Conservation (phyloP, 2,329 filamentous ascomycete genomes). For the Neoarthrinium moseri region DNA sequence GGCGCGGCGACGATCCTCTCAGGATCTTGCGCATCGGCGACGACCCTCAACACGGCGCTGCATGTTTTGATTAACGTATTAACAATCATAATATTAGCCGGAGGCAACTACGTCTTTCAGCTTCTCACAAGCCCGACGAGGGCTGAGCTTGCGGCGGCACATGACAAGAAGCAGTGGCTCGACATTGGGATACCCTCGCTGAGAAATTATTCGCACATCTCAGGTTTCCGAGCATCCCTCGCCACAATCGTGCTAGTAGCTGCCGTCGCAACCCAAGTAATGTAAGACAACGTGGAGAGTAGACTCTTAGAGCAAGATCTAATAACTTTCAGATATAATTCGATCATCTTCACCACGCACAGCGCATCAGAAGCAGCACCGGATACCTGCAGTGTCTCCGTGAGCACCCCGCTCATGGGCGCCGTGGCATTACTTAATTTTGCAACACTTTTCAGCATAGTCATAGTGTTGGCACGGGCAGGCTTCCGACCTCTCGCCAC, state of each 20-base stretch:
- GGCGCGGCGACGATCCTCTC: conserved; percentile 36
- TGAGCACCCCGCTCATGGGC: conserved; percentile 43
- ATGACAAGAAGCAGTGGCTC: conserved; percentile 45
- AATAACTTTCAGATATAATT: conserved; percentile 43
- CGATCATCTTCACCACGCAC: conserved; percentile 43
- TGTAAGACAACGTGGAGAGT: conserved; percentile 35
- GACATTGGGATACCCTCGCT: conserved; percentile 54
- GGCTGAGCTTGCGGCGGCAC: conserved; percentile 44
- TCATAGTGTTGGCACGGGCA: conserved; percentile 20
- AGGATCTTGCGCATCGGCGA: conserved; percentile 36
- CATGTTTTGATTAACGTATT: conserved; percentile 44
- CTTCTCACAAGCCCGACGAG: conserved; percentile 54
- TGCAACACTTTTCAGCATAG: conserved; percentile 24
- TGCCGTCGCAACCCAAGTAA: conserved; percentile 46
- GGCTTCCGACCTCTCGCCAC: conserved; percentile 28
- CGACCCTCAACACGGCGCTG: conserved; percentile 38
- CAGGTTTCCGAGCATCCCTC: conserved; percentile 36
- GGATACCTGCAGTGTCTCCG: conserved; percentile 36
- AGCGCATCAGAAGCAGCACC: conserved; percentile 25
- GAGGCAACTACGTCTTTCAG: conserved; percentile 53
- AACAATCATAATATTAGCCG: conserved; percentile 41
- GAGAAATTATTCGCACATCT: conserved; percentile 45
- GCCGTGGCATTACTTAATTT: conserved; percentile 30
- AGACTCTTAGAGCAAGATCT: background rate
- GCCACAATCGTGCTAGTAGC: conserved; percentile 37